These are phyloP conservation scores for Aurinia saxatilis DNA, from an alignment of 345 rosid species.

Conservation along the genomic window DNA sequence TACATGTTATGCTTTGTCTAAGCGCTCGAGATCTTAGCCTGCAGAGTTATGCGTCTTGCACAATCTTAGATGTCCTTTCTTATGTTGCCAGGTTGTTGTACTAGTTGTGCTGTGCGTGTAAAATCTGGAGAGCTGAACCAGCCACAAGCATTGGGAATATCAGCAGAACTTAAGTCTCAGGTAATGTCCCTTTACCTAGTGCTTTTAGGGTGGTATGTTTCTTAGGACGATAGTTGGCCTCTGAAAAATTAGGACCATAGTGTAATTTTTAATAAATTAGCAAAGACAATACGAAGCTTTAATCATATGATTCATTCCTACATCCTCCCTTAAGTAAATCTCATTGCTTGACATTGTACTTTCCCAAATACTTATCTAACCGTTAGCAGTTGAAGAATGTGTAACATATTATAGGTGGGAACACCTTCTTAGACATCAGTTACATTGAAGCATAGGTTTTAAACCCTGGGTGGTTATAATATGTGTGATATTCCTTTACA, in stretches of 20 bases:
- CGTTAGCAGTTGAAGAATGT: neutral
- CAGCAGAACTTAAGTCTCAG: conserved; percentile 82
- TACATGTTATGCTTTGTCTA: neutral
- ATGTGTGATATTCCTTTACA: neutral
- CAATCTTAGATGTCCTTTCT: neutral
- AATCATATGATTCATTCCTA: neutral
- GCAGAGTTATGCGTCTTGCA: neutral
- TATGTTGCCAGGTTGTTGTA: conserved; percentile 71
- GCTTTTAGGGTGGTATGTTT: neutral
- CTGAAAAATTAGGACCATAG: neutral
- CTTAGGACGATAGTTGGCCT: neutral
- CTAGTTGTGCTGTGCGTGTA: conserved; percentile 94
- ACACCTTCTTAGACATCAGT: neutral
- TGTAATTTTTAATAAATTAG: neutral
- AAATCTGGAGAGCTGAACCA: conserved; percentile 81
- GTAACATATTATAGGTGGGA: neutral
- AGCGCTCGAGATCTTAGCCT: neutral
- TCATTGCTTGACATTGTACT: neutral
- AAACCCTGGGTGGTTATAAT: neutral
- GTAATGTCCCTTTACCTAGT: conserved; percentile 28
- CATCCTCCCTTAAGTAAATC: neutral
- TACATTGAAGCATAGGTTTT: neutral
- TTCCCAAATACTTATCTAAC: neutral
- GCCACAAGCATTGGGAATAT: conserved; percentile 95
- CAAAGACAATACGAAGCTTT: neutral